phyloP scores from a whole-genome alignment of 768 basidiomycete genomes.

The Austroboletus eburneus region DNA sequence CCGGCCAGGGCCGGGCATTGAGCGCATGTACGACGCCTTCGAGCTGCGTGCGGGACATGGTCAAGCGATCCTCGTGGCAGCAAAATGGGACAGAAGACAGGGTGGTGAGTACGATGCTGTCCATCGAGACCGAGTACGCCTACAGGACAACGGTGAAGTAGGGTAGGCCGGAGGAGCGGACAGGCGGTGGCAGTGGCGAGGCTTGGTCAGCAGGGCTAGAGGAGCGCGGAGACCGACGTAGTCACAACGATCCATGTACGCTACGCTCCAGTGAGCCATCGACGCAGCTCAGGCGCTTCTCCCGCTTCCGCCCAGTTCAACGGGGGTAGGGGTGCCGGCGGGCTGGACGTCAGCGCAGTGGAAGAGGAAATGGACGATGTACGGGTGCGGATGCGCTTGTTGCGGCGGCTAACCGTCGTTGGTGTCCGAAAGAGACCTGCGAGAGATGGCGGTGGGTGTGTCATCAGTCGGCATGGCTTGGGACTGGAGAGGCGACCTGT shows the following conservation, averaged over 20 bases:
- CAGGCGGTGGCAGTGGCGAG: no score
- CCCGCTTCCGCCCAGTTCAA: no score
- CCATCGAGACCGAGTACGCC: conserved; percentile 45
- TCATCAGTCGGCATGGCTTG: no score
- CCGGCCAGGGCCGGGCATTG: conserved; percentile 50
- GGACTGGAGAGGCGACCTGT: no score
- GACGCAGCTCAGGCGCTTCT: no score
- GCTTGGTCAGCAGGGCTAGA: no score
- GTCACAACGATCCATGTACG: no score
- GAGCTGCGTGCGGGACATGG: conserved; percentile 55
- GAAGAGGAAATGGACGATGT: conserved; percentile 1
- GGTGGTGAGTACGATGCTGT: conserved; percentile 61
- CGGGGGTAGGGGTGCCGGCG: conserved; percentile 17
- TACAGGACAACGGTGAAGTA: conserved; percentile 62
- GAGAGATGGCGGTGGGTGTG: no score
- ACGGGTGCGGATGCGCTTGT: conserved; percentile 20
- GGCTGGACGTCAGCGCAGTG: conserved; percentile 7
- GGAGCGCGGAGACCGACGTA: no score
- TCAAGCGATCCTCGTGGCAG: conserved; percentile 68
- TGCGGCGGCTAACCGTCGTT: conserved; percentile 10
- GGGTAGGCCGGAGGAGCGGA: no score
- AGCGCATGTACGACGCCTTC: conserved; percentile 48
- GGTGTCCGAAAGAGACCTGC: conserved; percentile 15
- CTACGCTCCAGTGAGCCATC: no score
- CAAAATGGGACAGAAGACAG: conserved; percentile 59